Base-by-base conservation (phyloP, 2,329 filamentous ascomycete genomes). In the Cladophialophora exuberans region DNA sequence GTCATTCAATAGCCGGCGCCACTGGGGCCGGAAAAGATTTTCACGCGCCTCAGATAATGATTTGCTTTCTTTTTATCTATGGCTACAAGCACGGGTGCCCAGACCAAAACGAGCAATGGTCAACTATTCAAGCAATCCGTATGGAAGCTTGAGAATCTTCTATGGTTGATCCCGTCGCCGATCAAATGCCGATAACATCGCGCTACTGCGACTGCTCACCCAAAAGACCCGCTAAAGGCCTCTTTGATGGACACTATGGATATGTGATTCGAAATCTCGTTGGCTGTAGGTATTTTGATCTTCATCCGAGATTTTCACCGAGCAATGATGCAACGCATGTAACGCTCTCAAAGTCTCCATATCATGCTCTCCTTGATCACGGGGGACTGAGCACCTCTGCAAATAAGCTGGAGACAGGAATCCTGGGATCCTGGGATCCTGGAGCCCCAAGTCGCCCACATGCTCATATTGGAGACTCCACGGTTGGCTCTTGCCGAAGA, bases 131-230 rank as follows among this genome's bases (percentile, higher is more conserved):
- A n/a, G n/a, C n/a, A n/a, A n/a, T n/a, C n/a, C n/a, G n/a, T 11
- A 11, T 17, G 36, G 28, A 47, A 47, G 31, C 44, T 38, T 38
- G 31, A 18, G 30, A 47, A 47, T 11, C n/a, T 26, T 26, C 44
- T 13, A 23, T 26, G 25, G 44, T 6, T 17, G n/a, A 3, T 38
- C 31, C 20, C 18, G 6, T n/a, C n/a, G n/a, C 20, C 23, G 44
- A 47, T 36, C 31, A 38, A 17, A 11, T n/a, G 22, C 31, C 20
- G 44, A n/a, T n/a, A n/a, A n/a, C n/a, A n/a, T n/a, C n/a, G n/a
- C n/a, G n/a, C n/a, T n/a, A n/a, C n/a, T n/a, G n/a, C n/a, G n/a
- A n/a, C n/a, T n/a, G n/a, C 11, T 15, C 17, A 42, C 18, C 39
- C 39, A 25, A 22, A 23, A 23, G 39, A 20, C 18, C 9, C 23